phyloP scores from a whole-genome alignment of 176 grass and related monocot genomes.

The Cenchrus purpureus region DNA sequence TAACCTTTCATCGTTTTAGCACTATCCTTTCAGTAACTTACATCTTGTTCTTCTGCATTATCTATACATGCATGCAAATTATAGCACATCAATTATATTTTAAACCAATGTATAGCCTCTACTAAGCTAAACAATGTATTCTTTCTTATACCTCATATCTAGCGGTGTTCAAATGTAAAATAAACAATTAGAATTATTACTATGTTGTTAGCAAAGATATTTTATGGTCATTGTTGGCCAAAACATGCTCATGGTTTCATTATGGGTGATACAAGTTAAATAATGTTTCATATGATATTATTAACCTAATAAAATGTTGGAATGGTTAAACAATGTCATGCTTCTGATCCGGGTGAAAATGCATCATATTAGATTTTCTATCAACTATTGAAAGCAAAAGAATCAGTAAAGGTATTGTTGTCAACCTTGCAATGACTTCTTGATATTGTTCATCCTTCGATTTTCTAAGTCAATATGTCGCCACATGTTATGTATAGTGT shows the following conservation, averaged over 20 bases:
- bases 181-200: too few relatives aligned
- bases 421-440: constrained; percentile 4
- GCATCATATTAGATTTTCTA: background rate
- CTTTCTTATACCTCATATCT: background rate
- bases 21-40: background rate
- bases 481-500: constrained; percentile 2
- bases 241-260: background rate
- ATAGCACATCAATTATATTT: background rate
- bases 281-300: background rate
- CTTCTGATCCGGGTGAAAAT: background rate
- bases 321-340: background rate
- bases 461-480: background rate
- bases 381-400: background rate
- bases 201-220: too few relatives aligned
- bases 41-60: background rate
- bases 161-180: background rate
- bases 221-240: background rate
- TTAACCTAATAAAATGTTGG: background rate
- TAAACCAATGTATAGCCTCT: background rate
- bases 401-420: background rate
- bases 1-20: background rate
- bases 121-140: background rate
- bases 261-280: too few relatives aligned
- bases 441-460: background rate
- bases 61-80: background rate